Base-by-base conservation (phyloP, 129 eudicot species). In the Escallonia rubra region DNA sequence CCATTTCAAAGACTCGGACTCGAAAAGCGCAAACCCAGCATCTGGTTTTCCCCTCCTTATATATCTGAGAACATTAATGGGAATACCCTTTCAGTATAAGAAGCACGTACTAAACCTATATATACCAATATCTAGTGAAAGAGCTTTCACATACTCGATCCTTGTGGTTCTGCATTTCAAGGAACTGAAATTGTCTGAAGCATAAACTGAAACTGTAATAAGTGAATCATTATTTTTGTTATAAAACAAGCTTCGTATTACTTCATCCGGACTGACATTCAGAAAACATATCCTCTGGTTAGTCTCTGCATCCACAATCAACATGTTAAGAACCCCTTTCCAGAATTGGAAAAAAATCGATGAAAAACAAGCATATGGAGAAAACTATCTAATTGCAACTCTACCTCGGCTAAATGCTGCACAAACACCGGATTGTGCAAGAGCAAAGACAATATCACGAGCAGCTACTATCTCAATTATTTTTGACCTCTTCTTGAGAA, bases 381-480 rank as follows among this genome's bases (percentile, higher is more conserved):
- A 69, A n/a, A 43, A 13, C 47, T 2, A 16, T 43, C 14, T 13
- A 47, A 44, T 12, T 42, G 43, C 12, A 72, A 13, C 59, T 50
- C 61, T 72, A 93, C 98, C 98, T 84, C 98, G 87, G 72, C 96
- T 89, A 57, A 89, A 93, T 60, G 98, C 98, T 57, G 98, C 98
- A 82, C 98, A 93, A 47, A 93, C 85, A 60, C 98, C 98, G 56
- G 98, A 93, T 59, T 93, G 98, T 34, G 96, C 98, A 74, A 93
- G 98, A 40, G 98, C 96, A 84, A 93, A 93, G 52, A 93, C 96
- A 43, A 93, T 93, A 65, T 93, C 98, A 45, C 81, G 96, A 41
- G 98, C 98, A 78, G 98, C 96, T 41, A 93, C 96, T 52, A 93
- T 89, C 78, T 93, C 98, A 64, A 93, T 91, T 12, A 93, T 82